These are phyloP conservation scores for Blastocystis sp. DNA, from an alignment of 352 stramenopile species.

Conservation along the genomic window DNA sequence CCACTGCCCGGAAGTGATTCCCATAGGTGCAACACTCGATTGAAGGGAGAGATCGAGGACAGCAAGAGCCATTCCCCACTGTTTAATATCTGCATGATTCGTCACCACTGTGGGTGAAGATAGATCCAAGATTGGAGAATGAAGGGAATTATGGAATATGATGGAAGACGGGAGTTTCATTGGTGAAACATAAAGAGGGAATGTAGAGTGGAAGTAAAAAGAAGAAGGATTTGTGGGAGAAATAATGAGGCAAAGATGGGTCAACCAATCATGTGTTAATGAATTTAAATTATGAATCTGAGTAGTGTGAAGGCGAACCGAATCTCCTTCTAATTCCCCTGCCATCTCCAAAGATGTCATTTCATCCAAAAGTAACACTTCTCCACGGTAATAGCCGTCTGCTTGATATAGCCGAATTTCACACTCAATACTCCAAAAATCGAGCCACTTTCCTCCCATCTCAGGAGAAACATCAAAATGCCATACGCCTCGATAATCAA, in stretches of 20 bases:
- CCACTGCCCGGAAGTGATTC: not conserved
- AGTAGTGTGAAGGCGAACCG: not conserved
- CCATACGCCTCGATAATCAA: not conserved
- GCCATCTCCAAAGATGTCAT: not conserved
- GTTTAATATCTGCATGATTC: conserved; percentile 27
- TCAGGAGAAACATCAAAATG: not conserved
- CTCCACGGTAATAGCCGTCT: not conserved
- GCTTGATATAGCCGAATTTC: not conserved
- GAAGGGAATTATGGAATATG: not conserved
- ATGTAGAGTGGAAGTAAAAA: not conserved
- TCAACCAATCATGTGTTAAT: not conserved
- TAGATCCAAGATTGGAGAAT: not conserved
- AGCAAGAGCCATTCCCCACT: conserved; percentile 47
- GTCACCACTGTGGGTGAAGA: not conserved
- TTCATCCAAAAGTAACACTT: not conserved
- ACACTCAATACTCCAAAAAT: not conserved
- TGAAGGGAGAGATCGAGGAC: not conserved
- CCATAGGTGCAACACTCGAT: not conserved
- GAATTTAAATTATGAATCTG: not conserved
- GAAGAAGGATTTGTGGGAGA: not conserved
- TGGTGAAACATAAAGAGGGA: not conserved
- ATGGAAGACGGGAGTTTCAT: not conserved
- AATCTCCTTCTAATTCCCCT: not conserved
- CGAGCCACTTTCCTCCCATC: not conserved
- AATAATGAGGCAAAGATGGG: not conserved